Base-by-base conservation (phyloP, 2,329 filamentous ascomycete species). In the Penicillium brasilianum region DNA sequence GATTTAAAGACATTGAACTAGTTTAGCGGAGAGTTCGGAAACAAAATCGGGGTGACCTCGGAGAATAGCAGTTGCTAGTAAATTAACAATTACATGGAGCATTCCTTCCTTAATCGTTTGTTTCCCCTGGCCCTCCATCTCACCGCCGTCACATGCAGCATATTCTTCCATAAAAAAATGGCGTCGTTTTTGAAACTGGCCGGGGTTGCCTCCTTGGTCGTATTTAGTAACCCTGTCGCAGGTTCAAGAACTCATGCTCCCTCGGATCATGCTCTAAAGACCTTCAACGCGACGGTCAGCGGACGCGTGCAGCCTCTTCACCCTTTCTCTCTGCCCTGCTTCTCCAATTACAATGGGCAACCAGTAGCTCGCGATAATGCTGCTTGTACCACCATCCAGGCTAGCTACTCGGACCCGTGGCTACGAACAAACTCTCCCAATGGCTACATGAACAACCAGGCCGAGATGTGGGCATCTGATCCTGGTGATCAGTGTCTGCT, bases 391-490 rank as follows among this genome's bases (percentile, higher is more conserved):
- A 18, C 41, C 2, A 43, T 43, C 11, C 41, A 43, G 18, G 41
- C 41, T 22, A 43, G 61, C 32, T 66, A 67, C 48, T 46, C 39
- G 51, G 55, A 65, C 36, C 65, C 65, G 4, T 65, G 58, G 48
- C 18, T 61, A 25, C 64, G 65, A 30, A 55, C 59, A 30, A 63
- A 63, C 32, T 50, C 58, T 8, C 59, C 64, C 28, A 67, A 63
- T 65, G 65, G 65, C 11, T 67, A 67, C 58, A 67, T 67, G 65
- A 67, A 67, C 54, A 66, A 65, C 18, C 65, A 67, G 51, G 65
- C 59, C 54, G 65, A 67, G 48, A 67, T 67, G 62, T 67, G 65
- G 55, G 59, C 62, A 16, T 67, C 65, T 7, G 55, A 65, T 34
- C 65, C 65, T 10, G 34, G 46, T 25, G 54, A 67, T 43, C 65